Conservation (phyloP, 208 protist genomes). For the Trypanosoma melophagium region DNA sequence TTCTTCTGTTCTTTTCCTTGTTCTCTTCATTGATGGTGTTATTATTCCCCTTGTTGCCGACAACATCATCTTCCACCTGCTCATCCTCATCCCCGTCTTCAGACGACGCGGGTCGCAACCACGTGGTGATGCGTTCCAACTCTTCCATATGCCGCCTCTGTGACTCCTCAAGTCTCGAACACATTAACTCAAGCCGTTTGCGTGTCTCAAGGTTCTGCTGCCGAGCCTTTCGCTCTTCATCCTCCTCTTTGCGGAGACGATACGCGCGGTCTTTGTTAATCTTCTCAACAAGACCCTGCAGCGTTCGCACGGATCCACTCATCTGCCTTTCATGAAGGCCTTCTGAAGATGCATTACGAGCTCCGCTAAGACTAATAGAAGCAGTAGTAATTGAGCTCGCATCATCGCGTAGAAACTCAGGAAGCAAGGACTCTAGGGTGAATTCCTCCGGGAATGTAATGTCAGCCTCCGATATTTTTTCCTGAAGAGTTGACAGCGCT, state of each 20-base stretch:
- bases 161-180: conserved; percentile 6
- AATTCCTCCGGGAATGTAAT: not conserved
- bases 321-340: not conserved
- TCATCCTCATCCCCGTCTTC: not conserved
- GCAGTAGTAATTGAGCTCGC: not conserved
- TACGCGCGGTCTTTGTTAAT: conserved; percentile 4
- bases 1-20: not conserved
- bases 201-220: not conserved
- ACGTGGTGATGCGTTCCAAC: conserved; percentile 17
- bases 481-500: conserved; percentile 17
- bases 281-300: not conserved
- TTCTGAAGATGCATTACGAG: too few species aligned
- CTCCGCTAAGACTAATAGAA: not conserved
- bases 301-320: not conserved
- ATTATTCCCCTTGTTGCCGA: not conserved
- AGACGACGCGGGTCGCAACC: conserved; percentile 3
- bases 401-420: conserved; percentile 23
- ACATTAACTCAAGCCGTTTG: conserved; percentile 21
- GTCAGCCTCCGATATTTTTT: conserved; percentile 18
- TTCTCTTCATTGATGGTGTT: not conserved
- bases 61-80: not conserved
- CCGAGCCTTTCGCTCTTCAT: conserved; percentile 2
- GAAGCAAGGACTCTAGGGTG: conserved; percentile 11
- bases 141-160: conserved; percentile 16
- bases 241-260: not conserved